A percentile compares a stretch with the other conserved stretches of the same genome.
Evolutionary conservation across 441 rosid genomes (phyloP).

Genomic region (Biscutella auriculata): DNA sequence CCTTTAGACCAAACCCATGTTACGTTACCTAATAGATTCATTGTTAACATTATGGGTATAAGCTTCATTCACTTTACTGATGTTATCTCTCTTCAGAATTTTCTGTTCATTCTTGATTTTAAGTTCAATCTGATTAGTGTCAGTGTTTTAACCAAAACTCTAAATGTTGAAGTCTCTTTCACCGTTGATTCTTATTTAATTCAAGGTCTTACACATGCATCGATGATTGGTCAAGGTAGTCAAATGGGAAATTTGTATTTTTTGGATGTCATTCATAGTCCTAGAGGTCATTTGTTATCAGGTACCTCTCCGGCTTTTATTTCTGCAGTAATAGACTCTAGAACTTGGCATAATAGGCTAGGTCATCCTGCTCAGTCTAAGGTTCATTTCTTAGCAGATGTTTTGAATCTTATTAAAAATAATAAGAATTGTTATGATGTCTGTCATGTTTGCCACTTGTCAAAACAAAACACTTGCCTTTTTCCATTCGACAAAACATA

Average conservation of each 20-base stretch:
- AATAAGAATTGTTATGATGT: too few species aligned
- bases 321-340: too few species aligned
- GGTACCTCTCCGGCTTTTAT: too few species aligned
- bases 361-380: too few species aligned
- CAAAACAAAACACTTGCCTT: too few species aligned
- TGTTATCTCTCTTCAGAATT: background rate
- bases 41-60: background rate
- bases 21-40: background rate
- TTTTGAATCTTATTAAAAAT: too few species aligned
- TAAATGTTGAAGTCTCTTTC: background rate
- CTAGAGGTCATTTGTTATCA: too few species aligned
- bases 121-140: background rate
- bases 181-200: background rate
- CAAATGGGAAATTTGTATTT: background rate
- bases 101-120: background rate
- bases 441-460: too few species aligned
- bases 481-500: too few species aligned
- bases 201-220: background rate
- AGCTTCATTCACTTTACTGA: background rate
- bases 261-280: background rate
- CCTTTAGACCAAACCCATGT: background rate
- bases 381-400: too few species aligned
- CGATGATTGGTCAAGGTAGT: background rate
- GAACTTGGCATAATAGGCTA: too few species aligned
- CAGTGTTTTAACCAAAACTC: background rate